phyloP scores from a whole-genome alignment of 2,329 filamentous ascomycete genomes.

The Lachnellula arida region DNA sequence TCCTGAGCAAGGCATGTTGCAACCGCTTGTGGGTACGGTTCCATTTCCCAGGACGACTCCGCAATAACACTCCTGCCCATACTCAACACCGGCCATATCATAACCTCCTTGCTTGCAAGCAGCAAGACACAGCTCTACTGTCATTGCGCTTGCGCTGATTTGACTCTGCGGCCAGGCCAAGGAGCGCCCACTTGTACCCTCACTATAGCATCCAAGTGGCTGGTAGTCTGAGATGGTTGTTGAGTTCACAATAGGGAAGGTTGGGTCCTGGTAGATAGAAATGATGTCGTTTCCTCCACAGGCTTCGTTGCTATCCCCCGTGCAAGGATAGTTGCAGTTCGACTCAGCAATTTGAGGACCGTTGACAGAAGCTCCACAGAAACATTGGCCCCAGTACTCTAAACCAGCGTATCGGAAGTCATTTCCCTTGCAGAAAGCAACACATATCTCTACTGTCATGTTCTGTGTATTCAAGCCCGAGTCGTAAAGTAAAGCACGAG shows the following conservation, averaged over 20 bases:
- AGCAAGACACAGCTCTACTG: slow-evolving; percentile 33
- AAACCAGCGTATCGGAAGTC: slow-evolving; percentile 34
- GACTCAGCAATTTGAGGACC: slow-evolving; percentile 22
- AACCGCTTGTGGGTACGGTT: slow-evolving; percentile 24
- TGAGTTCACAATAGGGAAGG: slow-evolving; percentile 28
- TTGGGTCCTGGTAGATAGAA: slow-evolving; percentile 33
- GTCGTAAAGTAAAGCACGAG: slow-evolving; percentile 29
- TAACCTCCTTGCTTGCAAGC: slow-evolving; percentile 35
- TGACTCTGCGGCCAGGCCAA: slow-evolving; percentile 31
- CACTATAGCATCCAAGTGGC: slow-evolving; percentile 38
- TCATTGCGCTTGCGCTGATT: slow-evolving; percentile 30
- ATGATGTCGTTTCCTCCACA: slow-evolving; percentile 26
- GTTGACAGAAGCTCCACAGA: slow-evolving; percentile 34
- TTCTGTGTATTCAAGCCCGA: slow-evolving; percentile 27
- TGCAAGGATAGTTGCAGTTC: slow-evolving; percentile 25
- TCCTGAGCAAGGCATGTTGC: slow-evolving; percentile 34
- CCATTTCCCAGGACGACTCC: slow-evolving; percentile 33
- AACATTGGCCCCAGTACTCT: slow-evolving; percentile 31
- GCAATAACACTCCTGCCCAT: slow-evolving; percentile 39
- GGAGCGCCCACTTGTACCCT: slow-evolving; percentile 29
- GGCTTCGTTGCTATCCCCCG: slow-evolving; percentile 20
- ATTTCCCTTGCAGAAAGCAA: slow-evolving; percentile 36
- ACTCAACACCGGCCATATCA: slow-evolving; percentile 37
- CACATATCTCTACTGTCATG: slow-evolving; percentile 34
- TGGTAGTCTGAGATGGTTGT: slow-evolving; percentile 28